Evolutionary conservation across 441 rosid genomes (phyloP).

Genomic region (Eutrema salsugineum): DNA sequence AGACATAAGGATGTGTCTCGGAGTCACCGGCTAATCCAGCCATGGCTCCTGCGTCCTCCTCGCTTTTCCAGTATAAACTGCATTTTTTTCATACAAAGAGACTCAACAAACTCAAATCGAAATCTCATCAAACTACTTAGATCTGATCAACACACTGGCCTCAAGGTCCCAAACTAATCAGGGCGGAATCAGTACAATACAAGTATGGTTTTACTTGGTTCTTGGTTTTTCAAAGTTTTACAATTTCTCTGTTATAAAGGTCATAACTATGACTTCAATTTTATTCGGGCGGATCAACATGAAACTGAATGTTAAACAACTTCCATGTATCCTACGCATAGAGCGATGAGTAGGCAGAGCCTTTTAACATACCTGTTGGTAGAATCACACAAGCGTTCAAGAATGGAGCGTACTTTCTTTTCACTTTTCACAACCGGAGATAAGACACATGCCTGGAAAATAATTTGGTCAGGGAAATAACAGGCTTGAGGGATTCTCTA

Average conservation of each 20-base stretch:
- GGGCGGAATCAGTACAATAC: neutral
- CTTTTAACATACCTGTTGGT: slow-evolving; percentile 70
- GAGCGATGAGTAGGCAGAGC: neutral
- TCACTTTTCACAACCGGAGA: slow-evolving; percentile 82
- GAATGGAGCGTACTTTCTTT: slow-evolving; percentile 92
- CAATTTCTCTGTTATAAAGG: neutral
- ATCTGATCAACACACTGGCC: neutral
- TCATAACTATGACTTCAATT: neutral
- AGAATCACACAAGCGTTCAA: slow-evolving; percentile 73
- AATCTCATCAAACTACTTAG: neutral
- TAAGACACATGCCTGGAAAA: slow-evolving; percentile 82
- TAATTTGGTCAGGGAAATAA: slow-evolving; percentile 12
- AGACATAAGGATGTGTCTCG: slow-evolving; percentile 63
- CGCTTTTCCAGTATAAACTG: slow-evolving; percentile 94
- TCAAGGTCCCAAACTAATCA: neutral
- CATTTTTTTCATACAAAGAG: slow-evolving; percentile 26
- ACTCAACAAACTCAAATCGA: neutral
- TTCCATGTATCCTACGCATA: neutral
- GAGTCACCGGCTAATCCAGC: slow-evolving; percentile 82
- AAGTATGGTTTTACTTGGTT: slow-evolving; percentile 4
- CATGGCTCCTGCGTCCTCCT: slow-evolving; percentile 91
- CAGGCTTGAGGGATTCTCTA: neutral
- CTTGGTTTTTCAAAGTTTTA: neutral
- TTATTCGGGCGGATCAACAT: neutral
- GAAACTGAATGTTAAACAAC: neutral